phyloP scores from a whole-genome alignment of 768 basidiomycete genomes.

The Paxillus involutus region DNA sequence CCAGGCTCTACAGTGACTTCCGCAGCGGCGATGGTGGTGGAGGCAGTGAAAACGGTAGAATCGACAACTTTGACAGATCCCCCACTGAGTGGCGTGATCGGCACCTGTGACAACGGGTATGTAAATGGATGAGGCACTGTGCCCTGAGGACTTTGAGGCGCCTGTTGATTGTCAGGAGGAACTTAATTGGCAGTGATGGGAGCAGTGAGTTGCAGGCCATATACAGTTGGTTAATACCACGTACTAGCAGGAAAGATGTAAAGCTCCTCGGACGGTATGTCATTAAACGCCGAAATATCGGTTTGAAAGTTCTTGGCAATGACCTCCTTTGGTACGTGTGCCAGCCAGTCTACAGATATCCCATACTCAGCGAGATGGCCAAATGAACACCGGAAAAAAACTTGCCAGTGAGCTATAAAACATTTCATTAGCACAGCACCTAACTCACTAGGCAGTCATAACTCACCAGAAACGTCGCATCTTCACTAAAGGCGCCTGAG shows the following conservation, averaged over 20 bases:
- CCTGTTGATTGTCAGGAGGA: constrained; percentile 24
- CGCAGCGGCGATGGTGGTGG: constrained; percentile 51
- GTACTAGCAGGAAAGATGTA: constrained; percentile 48
- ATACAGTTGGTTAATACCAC: neutral
- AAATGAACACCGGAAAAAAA: constrained; percentile 20
- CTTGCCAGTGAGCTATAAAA: constrained; percentile 11
- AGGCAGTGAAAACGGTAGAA: constrained; percentile 47
- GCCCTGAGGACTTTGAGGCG: constrained; percentile 36
- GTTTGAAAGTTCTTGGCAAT: constrained; percentile 62
- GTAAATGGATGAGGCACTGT: constrained; percentile 47
- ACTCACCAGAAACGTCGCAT: constrained; percentile 45
- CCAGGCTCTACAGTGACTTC: constrained; percentile 57
- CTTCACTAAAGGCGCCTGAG: constrained; percentile 46
- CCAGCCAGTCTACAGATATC: constrained; percentile 50
- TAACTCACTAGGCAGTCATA: neutral
- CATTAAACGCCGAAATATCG: constrained; percentile 45
- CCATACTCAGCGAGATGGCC: neutral
- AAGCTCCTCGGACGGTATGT: constrained; percentile 50
- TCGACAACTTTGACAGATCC: constrained; percentile 60
- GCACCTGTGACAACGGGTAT: constrained; percentile 49
- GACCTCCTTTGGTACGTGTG: constrained; percentile 53
- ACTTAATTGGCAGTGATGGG: constrained; percentile 19
- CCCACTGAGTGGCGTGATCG: constrained; percentile 42
- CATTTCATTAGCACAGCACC: neutral
- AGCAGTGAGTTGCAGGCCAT: neutral